Evolutionary conservation across 2,329 filamentous ascomycete species (phyloP).

Genomic region (Monosporascus cannonballus): DNA sequence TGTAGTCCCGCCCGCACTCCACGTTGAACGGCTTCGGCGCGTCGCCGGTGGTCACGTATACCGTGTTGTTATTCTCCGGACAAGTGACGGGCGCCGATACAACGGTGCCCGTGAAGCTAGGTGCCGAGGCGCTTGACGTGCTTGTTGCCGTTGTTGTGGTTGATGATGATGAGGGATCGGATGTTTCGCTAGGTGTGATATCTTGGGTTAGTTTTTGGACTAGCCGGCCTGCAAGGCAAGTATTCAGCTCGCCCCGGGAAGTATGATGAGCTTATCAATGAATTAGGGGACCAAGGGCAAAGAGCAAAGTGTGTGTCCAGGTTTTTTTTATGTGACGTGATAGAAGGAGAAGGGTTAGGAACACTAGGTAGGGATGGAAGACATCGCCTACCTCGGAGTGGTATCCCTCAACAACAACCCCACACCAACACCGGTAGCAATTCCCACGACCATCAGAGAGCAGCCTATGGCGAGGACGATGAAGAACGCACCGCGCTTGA

Average conservation of each 20-base stretch:
- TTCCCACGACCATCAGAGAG: conserved; percentile 22
- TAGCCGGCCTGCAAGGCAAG: too few relatives aligned
- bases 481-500: conserved; percentile 23
- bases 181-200: background rate
- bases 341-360: background rate
- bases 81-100: conserved; percentile 7
- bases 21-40: conserved; percentile 15
- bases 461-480: conserved; percentile 21
- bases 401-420: conserved; percentile 20
- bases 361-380: background rate
- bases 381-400: conserved; percentile 6
- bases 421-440: conserved; percentile 27
- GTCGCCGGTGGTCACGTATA: conserved; percentile 8
- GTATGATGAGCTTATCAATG: background rate
- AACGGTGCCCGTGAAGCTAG: conserved; percentile 13
- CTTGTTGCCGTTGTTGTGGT: conserved; percentile 5
- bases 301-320: background rate
- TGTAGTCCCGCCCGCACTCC: conserved; percentile 18
- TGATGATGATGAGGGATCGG: conserved; percentile 1
- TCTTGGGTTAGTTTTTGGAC: background rate
- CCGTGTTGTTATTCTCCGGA: conserved; percentile 15
- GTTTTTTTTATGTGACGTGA: background rate
- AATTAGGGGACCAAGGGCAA: background rate
- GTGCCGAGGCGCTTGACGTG: conserved; percentile 6
- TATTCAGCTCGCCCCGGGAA: too few relatives aligned